Conservation (phyloP, 2,329 filamentous ascomycete genomes). For the Cladosporium oxysporum region DNA sequence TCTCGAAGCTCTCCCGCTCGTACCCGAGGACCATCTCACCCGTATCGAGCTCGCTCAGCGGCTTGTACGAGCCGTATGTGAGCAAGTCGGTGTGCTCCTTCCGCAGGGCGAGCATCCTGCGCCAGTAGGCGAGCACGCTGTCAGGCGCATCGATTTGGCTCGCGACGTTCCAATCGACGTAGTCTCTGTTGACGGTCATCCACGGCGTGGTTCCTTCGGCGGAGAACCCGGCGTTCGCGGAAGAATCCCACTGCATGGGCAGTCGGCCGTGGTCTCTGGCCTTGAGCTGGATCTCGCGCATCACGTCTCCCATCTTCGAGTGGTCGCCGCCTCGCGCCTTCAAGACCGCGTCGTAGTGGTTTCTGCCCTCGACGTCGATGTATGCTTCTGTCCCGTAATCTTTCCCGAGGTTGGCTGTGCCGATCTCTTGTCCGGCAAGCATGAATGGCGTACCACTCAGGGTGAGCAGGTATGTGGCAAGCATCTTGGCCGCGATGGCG, state of each 20-base stretch:
- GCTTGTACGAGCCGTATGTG: slow-evolving; percentile 28
- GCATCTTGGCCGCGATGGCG: slow-evolving; percentile 56
- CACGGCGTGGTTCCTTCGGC: slow-evolving; percentile 57
- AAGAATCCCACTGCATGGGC: slow-evolving; percentile 67
- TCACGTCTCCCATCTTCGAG: slow-evolving; percentile 23
- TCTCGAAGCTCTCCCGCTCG: slow-evolving; percentile 39
- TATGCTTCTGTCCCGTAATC: slow-evolving; percentile 38
- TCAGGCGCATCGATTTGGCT: slow-evolving; percentile 53
- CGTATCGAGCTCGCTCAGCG: slow-evolving; percentile 24
- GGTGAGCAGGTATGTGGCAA: slow-evolving; percentile 34
- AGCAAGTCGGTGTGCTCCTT: slow-evolving; percentile 29
- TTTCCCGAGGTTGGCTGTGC: slow-evolving; percentile 55
- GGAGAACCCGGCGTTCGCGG: slow-evolving; percentile 64
- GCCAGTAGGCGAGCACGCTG: slow-evolving; percentile 61
- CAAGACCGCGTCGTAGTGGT: slow-evolving; percentile 52
- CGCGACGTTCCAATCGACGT: slow-evolving; percentile 60
- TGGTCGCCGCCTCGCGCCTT: slow-evolving; percentile 40
- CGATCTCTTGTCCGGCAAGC: slow-evolving; percentile 68
- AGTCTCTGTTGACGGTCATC: slow-evolving; percentile 68
- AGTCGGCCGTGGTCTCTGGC: slow-evolving; percentile 68
- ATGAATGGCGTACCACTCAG: slow-evolving; percentile 55
- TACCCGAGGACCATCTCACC: slow-evolving; percentile 27
- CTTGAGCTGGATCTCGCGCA: slow-evolving; percentile 50
- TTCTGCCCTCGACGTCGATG: slow-evolving; percentile 53
- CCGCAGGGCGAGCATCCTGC: slow-evolving; percentile 33